Evolutionary conservation across 371 early-diverging fungal genomes (phyloP), one percentile per base, ranked within the genome.

Genomic region (Apophysomyces trapeziformis): DNA sequence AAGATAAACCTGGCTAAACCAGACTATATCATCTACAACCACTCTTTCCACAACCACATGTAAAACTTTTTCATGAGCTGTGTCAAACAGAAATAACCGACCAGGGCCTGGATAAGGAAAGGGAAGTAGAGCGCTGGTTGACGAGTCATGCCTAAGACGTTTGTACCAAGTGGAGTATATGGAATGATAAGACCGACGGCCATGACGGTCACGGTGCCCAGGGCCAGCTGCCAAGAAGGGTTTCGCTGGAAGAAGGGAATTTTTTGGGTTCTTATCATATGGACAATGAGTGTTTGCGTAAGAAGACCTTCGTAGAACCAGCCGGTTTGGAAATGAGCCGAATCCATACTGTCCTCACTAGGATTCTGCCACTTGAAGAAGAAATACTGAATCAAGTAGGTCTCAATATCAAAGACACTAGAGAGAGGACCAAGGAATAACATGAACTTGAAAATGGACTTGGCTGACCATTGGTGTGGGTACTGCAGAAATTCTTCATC

Each of bases 201-300:
- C 41, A 60, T 47, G 12, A 47, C 50, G 14, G 38, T 16, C 13
- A 36, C 13, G 14, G 60, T 60, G 36, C 63, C 57, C 13, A 57
- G 41, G 14, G 36, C 38, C 11, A 63, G 35, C 21, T 70, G 75
- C 18, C 39, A 45, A n/a, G 79, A 47, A 0, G 76, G 69, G 12
- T 59, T 57, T 2, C 72, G 63, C 50, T 75, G 79, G 47, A 75
- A 13, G 35, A 78, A 75, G 9, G 79, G 68, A 13, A 78, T 63
- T 62, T 78, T 75, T 38, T 75, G 72, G 4, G 82, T 75, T 1
- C 77, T 75, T 59, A 81, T 74, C 68, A 81, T 66, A 39, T 78
- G 73, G 13, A 81, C 75, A 39, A 81, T 71, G 44, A 78, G 26
- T 16, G 75, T 67, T 59, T 78, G 82, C 0, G 76, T 73, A 16